Conservation (phyloP, 371 early-diverging fungal genomes). For the Zopfochytrium polystomum region DNA sequence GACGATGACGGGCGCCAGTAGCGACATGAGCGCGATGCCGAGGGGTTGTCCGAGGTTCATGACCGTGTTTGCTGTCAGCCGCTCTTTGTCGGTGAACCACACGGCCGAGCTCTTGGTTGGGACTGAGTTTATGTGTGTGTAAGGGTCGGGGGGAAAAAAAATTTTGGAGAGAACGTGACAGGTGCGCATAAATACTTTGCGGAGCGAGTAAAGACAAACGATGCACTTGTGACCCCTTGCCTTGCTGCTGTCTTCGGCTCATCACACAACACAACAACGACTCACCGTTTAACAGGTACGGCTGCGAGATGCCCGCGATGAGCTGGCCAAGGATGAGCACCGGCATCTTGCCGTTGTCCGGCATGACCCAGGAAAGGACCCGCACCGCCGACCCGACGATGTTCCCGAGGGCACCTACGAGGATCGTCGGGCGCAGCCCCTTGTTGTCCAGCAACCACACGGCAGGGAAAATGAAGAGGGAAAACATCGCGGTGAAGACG, state of each 20-base stretch:
- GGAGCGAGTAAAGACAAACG: too few species aligned
- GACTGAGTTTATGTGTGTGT: conserved; percentile 3
- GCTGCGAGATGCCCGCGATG: conserved; percentile 60
- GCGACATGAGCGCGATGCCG: too few species aligned
- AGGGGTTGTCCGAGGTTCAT: conserved; percentile 44
- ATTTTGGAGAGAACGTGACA: too few species aligned
- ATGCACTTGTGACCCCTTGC: too few species aligned
- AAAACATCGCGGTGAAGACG: conserved; percentile 13
- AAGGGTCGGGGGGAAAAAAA: not conserved
- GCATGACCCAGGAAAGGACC: conserved; percentile 50
- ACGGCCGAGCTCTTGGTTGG: conserved; percentile 55
- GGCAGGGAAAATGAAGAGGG: conserved; percentile 13
- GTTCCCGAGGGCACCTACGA: conserved; percentile 50
- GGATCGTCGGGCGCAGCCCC: conserved; percentile 37
- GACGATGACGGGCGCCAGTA: conserved; percentile 55
- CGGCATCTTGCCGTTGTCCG: conserved; percentile 14
- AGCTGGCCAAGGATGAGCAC: conserved; percentile 52
- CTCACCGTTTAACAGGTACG: conserved; percentile 44
- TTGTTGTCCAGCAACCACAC: conserved; percentile 23
- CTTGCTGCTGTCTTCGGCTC: too few species aligned
- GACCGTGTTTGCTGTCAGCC: conserved; percentile 63
- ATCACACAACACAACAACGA: too few species aligned
- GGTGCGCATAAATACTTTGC: too few species aligned
- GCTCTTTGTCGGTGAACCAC: conserved; percentile 64
- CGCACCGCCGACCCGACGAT: conserved; percentile 60